A percentile compares a stretch with the other conserved stretches of the same genome.
Evolutionary conservation across 129 eudicot genomes (phyloP).

Genomic region (Flaveria ramosissima): DNA sequence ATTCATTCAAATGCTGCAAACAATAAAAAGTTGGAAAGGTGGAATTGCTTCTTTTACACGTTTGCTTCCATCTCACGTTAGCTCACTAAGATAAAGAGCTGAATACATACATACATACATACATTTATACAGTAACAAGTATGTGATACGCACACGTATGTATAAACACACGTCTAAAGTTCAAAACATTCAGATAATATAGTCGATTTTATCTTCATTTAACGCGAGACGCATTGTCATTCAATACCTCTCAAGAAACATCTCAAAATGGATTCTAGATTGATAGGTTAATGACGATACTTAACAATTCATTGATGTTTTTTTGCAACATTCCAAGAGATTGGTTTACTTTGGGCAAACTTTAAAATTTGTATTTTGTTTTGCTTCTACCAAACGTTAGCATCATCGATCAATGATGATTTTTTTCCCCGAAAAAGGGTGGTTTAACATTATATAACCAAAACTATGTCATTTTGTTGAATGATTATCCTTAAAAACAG

Average conservation of each 20-base stretch:
- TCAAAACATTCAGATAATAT: neutral
- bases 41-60: constrained; percentile 28
- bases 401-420: constrained; percentile 11
- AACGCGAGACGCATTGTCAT: neutral
- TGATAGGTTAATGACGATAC: constrained; percentile 20
- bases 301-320: constrained; percentile 3
- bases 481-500: constrained; percentile 21
- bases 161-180: neutral
- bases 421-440: constrained; percentile 2
- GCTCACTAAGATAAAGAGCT: constrained; percentile 3
- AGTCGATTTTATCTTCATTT: neutral
- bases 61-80: constrained; percentile 32
- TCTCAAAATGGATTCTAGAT: too few species aligned
- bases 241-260: too few species aligned
- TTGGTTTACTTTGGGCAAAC: constrained; percentile 3
- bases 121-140: neutral
- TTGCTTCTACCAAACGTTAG: constrained; percentile 37
- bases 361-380: constrained; percentile 6
- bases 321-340: constrained; percentile 12
- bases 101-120: neutral
- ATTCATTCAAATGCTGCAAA: constrained; percentile 20
- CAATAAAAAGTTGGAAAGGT: constrained; percentile 24
- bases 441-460: constrained; percentile 19
- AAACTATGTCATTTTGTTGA: constrained; percentile 7
- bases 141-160: neutral